Base-by-base conservation (phyloP, 306 rosid genomes). In the Cicer bijugum region DNA sequence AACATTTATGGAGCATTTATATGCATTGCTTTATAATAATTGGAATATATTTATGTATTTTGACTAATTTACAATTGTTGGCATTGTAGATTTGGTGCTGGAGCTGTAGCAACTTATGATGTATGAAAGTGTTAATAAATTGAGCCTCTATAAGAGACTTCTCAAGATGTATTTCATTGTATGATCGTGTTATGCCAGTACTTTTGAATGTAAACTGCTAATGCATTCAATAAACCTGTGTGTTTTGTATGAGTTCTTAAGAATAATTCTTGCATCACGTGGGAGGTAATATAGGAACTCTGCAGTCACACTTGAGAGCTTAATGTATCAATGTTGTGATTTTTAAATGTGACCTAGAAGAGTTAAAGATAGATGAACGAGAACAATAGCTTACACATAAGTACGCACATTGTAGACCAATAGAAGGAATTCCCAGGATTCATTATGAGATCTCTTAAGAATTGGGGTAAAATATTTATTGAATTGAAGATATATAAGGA, bases 71-170 rank as follows among this genome's bases (percentile, higher is more conserved):
- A 67, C 55, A 37, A 68, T 69, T 78, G 69, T 72, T 83, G 85
- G 70, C 63, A 78, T 79, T 82, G 85, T 75, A 94, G 97, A 94
- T 85, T 86, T 89, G 91, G 99, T 94, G 85, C 84, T 94, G 90
- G 99, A 94, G 96, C 89, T 94, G 72, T 83, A 88, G 82, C 71
- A 69, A 72, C 76, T 47, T 77, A 77, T 75, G 82, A 64, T 20
- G 78, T 38, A 61, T 76, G 75, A 72, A 78, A 68, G 60, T 71
- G 61, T 44, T 39, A 35, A 35, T 72, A 63, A 45, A 38, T 58
- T 59, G 70, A 63, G 77, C 74, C 75, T 82, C 66, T 55, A 40
- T 74, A 35, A 28, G 69, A 79, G 81, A 76, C 72, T 63, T 57
- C 75, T 77, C 75, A 75, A 71, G 48, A 33, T 61, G 87, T 82